Evolutionary conservation across 352 stramenopile genomes (phyloP).

Genomic region (Phytophthora megakarya): DNA sequence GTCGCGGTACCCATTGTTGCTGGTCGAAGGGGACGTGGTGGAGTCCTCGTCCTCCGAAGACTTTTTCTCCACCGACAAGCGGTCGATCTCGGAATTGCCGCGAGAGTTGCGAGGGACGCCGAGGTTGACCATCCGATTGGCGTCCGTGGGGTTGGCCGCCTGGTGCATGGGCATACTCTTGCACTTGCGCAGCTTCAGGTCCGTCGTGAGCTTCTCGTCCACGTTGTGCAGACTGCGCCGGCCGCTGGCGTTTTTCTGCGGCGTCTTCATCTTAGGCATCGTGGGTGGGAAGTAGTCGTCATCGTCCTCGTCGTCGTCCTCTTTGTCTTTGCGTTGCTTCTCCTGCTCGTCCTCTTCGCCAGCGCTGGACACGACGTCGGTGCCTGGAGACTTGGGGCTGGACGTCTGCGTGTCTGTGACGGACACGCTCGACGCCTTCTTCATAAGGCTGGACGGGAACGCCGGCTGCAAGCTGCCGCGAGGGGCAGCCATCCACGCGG

Average conservation of each 20-base stretch:
- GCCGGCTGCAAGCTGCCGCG: constrained; percentile 61
- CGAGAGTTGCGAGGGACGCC: constrained; percentile 36
- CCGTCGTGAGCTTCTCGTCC: constrained; percentile 19
- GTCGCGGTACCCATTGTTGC: constrained; percentile 48
- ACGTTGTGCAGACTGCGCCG: constrained; percentile 25
- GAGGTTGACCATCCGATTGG: constrained; percentile 33
- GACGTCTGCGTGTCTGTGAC: constrained; percentile 37
- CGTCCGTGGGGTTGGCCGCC: constrained; percentile 22
- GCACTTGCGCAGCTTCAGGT: constrained; percentile 37
- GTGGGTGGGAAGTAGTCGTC: constrained; percentile 35
- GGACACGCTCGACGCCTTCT: constrained; percentile 55
- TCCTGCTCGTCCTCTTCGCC: constrained; percentile 43
- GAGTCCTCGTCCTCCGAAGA: constrained; percentile 5
- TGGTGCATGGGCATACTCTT: constrained; percentile 44
- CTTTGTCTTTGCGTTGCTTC: constrained; percentile 15
- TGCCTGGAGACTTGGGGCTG: constrained; percentile 35
- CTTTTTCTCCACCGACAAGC: constrained; percentile 43
- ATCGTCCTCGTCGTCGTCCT: constrained; percentile 37
- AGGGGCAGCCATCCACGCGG: constrained; percentile 70
- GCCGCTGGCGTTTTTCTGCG: constrained; percentile 15
- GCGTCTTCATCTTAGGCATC: constrained; percentile 23
- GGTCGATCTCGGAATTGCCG: constrained; percentile 45
- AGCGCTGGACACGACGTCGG: constrained; percentile 25
- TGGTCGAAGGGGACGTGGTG: constrained; percentile 22
- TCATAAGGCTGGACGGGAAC: constrained; percentile 59